Evolutionary conservation across 805 yeast species (phyloP), one percentile per base, ranked within the genome.

Genomic region (Wickerhamiella lipophila): DNA sequence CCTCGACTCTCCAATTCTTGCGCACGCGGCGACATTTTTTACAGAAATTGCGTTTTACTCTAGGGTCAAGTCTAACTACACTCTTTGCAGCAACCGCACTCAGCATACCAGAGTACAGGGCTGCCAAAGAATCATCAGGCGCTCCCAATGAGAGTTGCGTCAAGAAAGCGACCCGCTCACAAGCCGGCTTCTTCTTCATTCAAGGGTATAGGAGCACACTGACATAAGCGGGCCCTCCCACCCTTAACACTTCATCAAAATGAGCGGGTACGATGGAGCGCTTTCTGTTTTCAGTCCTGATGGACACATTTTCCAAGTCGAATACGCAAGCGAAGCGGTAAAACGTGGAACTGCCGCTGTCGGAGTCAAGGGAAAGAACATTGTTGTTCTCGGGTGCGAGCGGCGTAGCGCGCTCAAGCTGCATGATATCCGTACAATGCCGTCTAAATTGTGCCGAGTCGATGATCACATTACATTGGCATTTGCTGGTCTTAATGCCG

Each of bases 191-290:
- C 27, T 55, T 55, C 23, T 49, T 52, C 46, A 34, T 46, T 13
- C 13, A 15, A 8, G 16, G n/a, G n/a, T n/a, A n/a, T n/a, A n/a
- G n/a, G n/a, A n/a, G n/a, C n/a, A n/a, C 3, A 35, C 18, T 18
- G 42, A 38, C 41, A 13, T 36, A 19, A 36, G 26, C 26, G 8
- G 16, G 34, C 7, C 38, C 15, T n/a, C 6, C 19, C 18, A 23
- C 26, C 26, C 26, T n/a, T 32, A 15, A 32, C 19, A 32, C 38
- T 15, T 32, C 38, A 32, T 32, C 38, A 32, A 11, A 32, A 89
- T 89, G 98, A 85, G 96, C 75, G 97, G 98, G 54, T 89, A 89
- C 95, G 98, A 89, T 68, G 79, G 97, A 76, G 98, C 98, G 50
- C 76, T 89, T 60, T 88, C 96, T 54, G 94, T 89, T 66, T 89